These are phyloP conservation scores for Piper betle DNA, from an alignment of 164 flowering plant genomes.

Conservation along the genomic window DNA sequence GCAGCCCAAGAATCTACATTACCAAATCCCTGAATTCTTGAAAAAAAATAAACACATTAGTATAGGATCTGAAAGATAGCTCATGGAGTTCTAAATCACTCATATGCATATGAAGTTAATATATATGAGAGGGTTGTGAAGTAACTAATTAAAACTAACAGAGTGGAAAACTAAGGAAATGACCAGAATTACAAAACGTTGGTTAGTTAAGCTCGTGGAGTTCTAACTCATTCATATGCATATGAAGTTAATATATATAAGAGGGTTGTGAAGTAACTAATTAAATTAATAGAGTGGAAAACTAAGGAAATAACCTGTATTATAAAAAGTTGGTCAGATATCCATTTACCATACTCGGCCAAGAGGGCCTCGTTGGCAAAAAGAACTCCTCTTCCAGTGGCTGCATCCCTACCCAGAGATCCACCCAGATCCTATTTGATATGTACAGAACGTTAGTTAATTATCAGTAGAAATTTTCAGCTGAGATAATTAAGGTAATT, in stretches of 20 bases:
- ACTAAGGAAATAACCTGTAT: constrained; percentile 41
- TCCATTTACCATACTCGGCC: constrained; percentile 60
- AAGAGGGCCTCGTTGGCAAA: constrained; percentile 85
- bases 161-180: background rate
- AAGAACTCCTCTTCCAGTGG: constrained; percentile 91
- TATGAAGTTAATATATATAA: too few species aligned
- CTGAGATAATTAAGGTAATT: too few species aligned
- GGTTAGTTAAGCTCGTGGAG: constrained; percentile 28
- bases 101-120: background rate
- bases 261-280: background rate
- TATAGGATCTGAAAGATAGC: too few species aligned
- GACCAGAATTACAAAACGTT: constrained; percentile 73
- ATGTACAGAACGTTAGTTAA: too few species aligned
- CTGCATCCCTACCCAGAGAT: constrained; percentile 93
- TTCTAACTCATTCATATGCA: background rate
- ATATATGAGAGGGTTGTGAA: background rate
- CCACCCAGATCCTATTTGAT: constrained; percentile 80
- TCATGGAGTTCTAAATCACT: background rate
- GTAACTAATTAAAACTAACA: background rate
- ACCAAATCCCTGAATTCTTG: constrained; percentile 58
- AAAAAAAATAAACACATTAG: background rate
- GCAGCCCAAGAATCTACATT: constrained; percentile 96
- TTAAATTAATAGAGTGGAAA: background rate
- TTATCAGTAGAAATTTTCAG: too few species aligned
- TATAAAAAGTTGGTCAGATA: constrained; percentile 60